Base-by-base conservation (phyloP, 1,284 basidiomycete genomes). In the Cystobasidiaceae sp. region DNA sequence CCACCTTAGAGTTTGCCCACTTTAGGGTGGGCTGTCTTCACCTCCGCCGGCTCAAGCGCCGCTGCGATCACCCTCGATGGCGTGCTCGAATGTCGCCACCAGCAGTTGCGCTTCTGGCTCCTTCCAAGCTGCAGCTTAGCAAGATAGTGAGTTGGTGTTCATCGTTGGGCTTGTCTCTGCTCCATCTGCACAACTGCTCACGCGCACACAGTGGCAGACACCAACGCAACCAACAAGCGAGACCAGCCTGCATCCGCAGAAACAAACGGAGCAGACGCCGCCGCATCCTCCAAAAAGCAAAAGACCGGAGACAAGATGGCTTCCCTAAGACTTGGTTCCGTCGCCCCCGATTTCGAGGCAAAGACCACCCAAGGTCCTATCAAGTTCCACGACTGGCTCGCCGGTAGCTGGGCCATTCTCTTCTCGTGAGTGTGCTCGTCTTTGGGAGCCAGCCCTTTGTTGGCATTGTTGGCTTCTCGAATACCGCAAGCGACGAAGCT, bases 331-430 rank as follows among this genome's bases (percentile, higher is more conserved):
- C 74, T 78, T 59, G 78, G 78, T 25, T 85, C 80, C 77, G 86
- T 80, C 68, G 88, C 89, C 50, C 88, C 90, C 48, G 83, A 92
- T 77, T 90, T 90, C 71, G 81, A 87, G 76, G 91, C 90, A 56
- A 79, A 90, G 70, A 93, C 90, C 55, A 90, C 90, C 55, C 68
- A 72, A 67, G 67, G 70, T 51, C 41, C 89, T 2, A 77, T 77
- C 34, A 86, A 91, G 74, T 97, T 97, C 82, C 92, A 96, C 77
- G 86, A 96, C 45, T 97, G 86, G 85, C 85, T 91, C 73, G 88
- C 86, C 49, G 80, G 86, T 75, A 88, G 86, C 33, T 99, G 96
- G 94, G 89, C 83, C 54, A 81, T 94, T 75, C 81, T 96, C 67
- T 96, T 96, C 83, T 92, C 89, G 88, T 67, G 81, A 81, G 73